phyloP scores from a whole-genome alignment of 768 basidiomycete species.

The Lentinula edodes region DNA sequence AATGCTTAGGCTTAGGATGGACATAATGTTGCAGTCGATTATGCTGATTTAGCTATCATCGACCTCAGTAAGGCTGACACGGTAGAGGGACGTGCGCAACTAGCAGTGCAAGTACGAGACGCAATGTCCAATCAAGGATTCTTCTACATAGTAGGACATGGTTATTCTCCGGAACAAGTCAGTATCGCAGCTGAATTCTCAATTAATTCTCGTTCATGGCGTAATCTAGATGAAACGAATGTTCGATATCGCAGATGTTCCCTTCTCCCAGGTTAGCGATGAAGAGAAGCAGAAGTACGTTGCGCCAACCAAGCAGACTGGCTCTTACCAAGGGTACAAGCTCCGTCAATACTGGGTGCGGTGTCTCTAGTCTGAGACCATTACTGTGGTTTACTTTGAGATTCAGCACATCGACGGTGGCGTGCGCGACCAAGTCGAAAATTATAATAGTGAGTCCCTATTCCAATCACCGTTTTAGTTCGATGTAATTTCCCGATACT shows the following conservation, averaged over 20 bases:
- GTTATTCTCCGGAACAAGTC: slow-evolving; percentile 36
- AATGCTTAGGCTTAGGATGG: not conserved
- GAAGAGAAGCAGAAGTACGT: slow-evolving; percentile 38
- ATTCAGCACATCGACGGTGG: slow-evolving; percentile 33
- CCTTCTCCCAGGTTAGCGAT: slow-evolving; percentile 31
- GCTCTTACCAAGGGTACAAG: slow-evolving; percentile 52
- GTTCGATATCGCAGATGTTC: slow-evolving; percentile 42
- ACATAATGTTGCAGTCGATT: slow-evolving; percentile 28
- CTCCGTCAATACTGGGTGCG: slow-evolving; percentile 42
- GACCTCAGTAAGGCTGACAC: slow-evolving; percentile 27
- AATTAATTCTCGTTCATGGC: not conserved
- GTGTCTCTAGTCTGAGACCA: not conserved
- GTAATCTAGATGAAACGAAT: slow-evolving; percentile 32
- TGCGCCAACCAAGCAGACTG: slow-evolving; percentile 34
- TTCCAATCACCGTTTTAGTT: not conserved
- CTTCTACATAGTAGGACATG: slow-evolving; percentile 47
- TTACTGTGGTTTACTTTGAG: not conserved
- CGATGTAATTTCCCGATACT: no score
- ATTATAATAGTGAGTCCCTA: slow-evolving; percentile 26
- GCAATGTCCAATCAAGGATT: slow-evolving; percentile 33
- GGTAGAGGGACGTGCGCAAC: slow-evolving; percentile 18
- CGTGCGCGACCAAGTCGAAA: slow-evolving; percentile 39
- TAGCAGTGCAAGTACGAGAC: slow-evolving; percentile 26
- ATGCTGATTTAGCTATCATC: slow-evolving; percentile 32
- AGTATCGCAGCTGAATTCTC: not conserved